Base-by-base conservation (phyloP, 306 rosid genomes). In the Gynostemma pentaphyllum region DNA sequence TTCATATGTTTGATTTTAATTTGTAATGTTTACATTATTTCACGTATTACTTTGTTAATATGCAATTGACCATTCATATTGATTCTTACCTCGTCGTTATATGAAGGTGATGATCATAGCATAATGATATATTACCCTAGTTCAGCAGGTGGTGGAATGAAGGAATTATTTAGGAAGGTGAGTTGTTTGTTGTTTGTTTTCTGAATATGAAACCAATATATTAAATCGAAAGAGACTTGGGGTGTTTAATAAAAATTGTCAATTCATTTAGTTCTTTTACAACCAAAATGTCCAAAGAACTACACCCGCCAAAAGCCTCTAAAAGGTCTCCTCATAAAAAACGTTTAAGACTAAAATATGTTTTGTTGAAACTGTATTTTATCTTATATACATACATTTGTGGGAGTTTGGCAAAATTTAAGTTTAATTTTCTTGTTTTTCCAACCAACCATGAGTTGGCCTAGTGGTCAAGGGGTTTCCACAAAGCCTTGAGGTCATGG, bases 71-170 rank as follows among this genome's bases (percentile, higher is more conserved):
- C 76, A 71, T 75, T 44, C 55, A 59, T 75, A 45, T n/a, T 82
- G 71, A 82, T 64, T 60, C 27, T 59, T 55, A 53, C 70, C 48
- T 63, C 78, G 27, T 78, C 72, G 73, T 78, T 34, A 60, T 76
- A 7, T 81, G 81, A 88, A 92, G 99, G 90, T 70, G 89, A 92
- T 75, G 83, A 92, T 79, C 99, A 92, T 81, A 76, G 96, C 72
- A 86, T 92, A 76, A 92, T 86, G 99, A 92, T 92, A 84, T 88
- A 92, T 74, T 92, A 92, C 80, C 99, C 99, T 21, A 92, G 99
- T 76, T 86, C 96, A 41, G 99, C 97, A 16, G 99, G 99, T 70
- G 94, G 96, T 69, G 99, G 99, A 50, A 92, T 92, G 99, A 92
- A 92, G 87, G 94, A 88, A 72, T 74, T 92, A 63, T 92, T 92